Percentiles rank a stretch among this genome's conserved stretches.
Conservation (phyloP, 352 stramenopile species). For the Blastocystis sp. region DNA sequence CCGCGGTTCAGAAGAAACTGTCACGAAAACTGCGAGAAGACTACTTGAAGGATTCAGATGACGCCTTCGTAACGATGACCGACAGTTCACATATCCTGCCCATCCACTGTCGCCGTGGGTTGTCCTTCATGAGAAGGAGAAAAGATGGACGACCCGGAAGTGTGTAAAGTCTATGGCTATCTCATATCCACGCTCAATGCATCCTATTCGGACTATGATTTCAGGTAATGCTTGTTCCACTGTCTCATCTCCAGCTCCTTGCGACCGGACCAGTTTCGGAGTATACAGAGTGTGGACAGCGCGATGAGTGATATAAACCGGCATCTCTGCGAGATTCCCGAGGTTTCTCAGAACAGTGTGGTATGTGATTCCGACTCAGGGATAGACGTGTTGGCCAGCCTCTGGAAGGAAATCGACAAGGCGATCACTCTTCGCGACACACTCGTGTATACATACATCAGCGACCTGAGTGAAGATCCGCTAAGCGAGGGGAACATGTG, state of each 20-base stretch:
- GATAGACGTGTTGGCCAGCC: neutral
- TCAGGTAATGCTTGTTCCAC: slow-evolving; percentile 71
- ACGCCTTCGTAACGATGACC: slow-evolving; percentile 11
- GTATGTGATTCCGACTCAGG: neutral
- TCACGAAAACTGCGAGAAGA: slow-evolving; percentile 55
- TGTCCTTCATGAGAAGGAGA: slow-evolving; percentile 70
- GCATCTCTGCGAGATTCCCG: slow-evolving; percentile 54
- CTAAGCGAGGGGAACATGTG: slow-evolving; percentile 83
- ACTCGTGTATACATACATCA: slow-evolving; percentile 85
- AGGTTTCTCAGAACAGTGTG: slow-evolving; percentile 9
- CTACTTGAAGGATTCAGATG: slow-evolving; percentile 52
- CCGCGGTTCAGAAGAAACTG: slow-evolving; percentile 37
- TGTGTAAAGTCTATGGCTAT: slow-evolving; percentile 83
- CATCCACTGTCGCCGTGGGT: neutral
- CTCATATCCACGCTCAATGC: slow-evolving; percentile 86
- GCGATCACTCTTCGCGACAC: slow-evolving; percentile 82
- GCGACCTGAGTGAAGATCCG: slow-evolving; percentile 82
- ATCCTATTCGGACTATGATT: slow-evolving; percentile 85
- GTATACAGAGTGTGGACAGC: neutral
- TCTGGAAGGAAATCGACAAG: slow-evolving; percentile 76
- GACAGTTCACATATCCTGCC: slow-evolving; percentile 43
- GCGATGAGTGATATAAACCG: slow-evolving; percentile 46
- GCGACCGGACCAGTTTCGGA: slow-evolving; percentile 44
- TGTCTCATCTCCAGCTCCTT: neutral
- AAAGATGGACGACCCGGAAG: slow-evolving; percentile 77